Evolutionary conservation across 495 filamentous ascomycete species (phyloP).

Genomic region (Penicillium ochrochloron): DNA sequence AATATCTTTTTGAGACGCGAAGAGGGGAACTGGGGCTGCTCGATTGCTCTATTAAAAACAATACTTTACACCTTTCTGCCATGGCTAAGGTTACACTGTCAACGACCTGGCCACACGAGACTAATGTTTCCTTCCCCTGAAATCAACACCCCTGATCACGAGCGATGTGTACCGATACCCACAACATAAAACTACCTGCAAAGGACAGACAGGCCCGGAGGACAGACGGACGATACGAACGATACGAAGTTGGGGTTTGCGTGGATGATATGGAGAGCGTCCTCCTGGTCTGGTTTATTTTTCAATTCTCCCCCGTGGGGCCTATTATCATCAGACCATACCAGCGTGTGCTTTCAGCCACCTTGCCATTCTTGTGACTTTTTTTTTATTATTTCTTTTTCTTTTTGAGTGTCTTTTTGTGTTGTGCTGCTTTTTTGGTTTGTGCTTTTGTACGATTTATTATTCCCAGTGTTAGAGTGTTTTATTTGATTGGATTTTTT

Average conservation of each 20-base stretch:
- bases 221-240: neutral
- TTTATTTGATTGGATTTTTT: slow-evolving; percentile 2
- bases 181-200: slow-evolving; percentile 17
- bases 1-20: neutral
- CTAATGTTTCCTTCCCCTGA: slow-evolving; percentile 17
- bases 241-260: neutral
- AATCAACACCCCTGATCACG: slow-evolving; percentile 24
- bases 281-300: slow-evolving; percentile 26
- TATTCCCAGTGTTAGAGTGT: slow-evolving; percentile 2
- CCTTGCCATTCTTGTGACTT: slow-evolving; percentile 23
- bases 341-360: slow-evolving; percentile 2
- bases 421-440: neutral
- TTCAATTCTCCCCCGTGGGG: neutral
- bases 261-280: slow-evolving; percentile 15
- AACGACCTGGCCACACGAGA: slow-evolving; percentile 1
- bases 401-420: slow-evolving; percentile 3
- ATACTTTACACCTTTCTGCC: neutral
- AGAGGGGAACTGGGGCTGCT: neutral
- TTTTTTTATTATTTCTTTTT: slow-evolving; percentile 21
- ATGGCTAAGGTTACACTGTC: neutral
- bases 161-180: slow-evolving; percentile 38
- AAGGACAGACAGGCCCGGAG: slow-evolving; percentile 12
- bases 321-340: neutral
- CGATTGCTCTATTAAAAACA: neutral
- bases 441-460: slow-evolving; percentile 1